These are phyloP conservation scores for Flammula alnicola DNA, from an alignment of 1,284 basidiomycete species.

Conservation along the genomic window DNA sequence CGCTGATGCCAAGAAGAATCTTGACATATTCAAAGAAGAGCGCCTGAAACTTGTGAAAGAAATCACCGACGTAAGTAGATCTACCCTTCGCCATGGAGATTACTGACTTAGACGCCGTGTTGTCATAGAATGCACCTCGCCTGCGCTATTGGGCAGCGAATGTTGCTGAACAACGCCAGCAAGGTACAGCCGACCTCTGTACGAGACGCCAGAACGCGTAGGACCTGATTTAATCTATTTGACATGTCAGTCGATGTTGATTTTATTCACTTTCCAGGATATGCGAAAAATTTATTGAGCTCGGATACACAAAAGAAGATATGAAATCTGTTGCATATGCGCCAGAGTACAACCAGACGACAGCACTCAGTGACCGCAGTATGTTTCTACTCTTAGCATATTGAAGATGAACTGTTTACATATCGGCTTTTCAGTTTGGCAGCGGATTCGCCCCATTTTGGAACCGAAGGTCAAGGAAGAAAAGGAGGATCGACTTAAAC, in stretches of 20 bases:
- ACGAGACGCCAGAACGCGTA: no score
- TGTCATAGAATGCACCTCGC: not conserved
- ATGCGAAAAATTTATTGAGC: constrained; percentile 10
- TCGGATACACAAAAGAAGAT: constrained; percentile 16
- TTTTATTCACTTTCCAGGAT: constrained; percentile 10
- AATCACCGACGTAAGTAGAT: constrained; percentile 21
- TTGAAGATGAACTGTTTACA: not conserved
- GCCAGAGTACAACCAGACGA: not conserved
- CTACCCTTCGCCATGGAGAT: not conserved
- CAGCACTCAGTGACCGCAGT: constrained; percentile 17
- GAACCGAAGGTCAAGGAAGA: constrained; percentile 18
- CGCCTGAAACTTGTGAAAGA: constrained; percentile 24
- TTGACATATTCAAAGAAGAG: constrained; percentile 33
- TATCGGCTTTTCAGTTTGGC: constrained; percentile 26
- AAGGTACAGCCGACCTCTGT: no score
- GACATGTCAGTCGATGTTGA: not conserved
- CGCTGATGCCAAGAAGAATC: constrained; percentile 28
- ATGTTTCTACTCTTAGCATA: not conserved
- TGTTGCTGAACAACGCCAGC: no score
- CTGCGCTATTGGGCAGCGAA: no score
- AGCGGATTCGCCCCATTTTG: constrained; percentile 22
- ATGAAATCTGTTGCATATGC: not conserved
- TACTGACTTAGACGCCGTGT: no score
- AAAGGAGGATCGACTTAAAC: constrained; percentile 14
- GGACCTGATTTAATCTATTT: no score